Evolutionary conservation across 2,329 filamentous ascomycete genomes (phyloP).

Genomic region (Didymella pomorum): DNA sequence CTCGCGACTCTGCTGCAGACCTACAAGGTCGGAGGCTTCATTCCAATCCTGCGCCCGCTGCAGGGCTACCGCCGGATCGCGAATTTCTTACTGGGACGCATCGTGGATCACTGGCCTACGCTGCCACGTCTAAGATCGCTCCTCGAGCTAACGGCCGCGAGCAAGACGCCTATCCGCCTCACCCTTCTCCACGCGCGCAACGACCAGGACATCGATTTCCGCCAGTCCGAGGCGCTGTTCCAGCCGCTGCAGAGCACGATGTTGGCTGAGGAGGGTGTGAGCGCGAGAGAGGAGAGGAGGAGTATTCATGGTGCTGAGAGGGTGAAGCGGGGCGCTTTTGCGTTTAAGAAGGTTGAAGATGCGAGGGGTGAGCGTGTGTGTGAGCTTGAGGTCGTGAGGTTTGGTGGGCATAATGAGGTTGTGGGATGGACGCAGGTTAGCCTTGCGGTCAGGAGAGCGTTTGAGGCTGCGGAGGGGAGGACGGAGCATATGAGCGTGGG

Average conservation of each 20-base stretch:
- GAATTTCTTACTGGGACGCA: conserved; percentile 65
- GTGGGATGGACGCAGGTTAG: conserved; percentile 70
- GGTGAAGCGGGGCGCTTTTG: conserved; percentile 48
- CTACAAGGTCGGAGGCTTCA: conserved; percentile 78
- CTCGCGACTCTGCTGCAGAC: conserved; percentile 75
- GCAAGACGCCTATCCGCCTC: conserved; percentile 61
- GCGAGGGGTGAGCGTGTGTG: conserved; percentile 40
- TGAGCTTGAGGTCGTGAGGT: conserved; percentile 54
- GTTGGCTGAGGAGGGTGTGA: conserved; percentile 41
- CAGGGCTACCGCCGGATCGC: conserved; percentile 70
- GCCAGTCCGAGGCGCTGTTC: conserved; percentile 61
- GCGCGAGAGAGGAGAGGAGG: conserved; percentile 36
- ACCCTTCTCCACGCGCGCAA: conserved; percentile 81
- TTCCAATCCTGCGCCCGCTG: conserved; percentile 82
- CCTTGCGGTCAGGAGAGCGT: conserved; percentile 71
- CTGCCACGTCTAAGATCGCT: conserved; percentile 69
- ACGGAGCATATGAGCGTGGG: conserved; percentile 9
- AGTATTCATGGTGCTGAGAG: conserved; percentile 44
- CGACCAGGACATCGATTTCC: conserved; percentile 82
- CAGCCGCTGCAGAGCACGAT: conserved; percentile 36
- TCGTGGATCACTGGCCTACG: conserved; percentile 86
- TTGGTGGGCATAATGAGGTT: conserved; percentile 70
- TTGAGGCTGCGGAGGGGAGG: conserved; percentile 66
- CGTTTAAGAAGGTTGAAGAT: conserved; percentile 45
- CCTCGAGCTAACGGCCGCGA: conserved; percentile 54